These are phyloP conservation scores for Erodium texanum DNA, from an alignment of 441 rosid species.

Conservation along the genomic window DNA sequence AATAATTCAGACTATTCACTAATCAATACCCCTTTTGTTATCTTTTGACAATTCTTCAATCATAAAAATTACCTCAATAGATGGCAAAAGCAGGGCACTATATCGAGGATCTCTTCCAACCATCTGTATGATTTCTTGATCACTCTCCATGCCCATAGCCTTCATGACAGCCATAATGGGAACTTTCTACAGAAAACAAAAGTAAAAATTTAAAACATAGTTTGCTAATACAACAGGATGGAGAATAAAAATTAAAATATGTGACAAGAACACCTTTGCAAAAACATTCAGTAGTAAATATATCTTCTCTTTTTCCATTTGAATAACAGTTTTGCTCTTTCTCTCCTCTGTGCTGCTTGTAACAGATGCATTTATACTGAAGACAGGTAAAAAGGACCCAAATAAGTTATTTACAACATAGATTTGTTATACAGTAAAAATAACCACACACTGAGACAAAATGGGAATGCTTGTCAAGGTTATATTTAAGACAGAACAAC, in stretches of 20 bases:
- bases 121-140: slow-evolving; percentile 93
- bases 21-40: neutral
- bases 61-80: slow-evolving; percentile 59
- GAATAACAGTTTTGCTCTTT: slow-evolving; percentile 84
- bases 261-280: slow-evolving; percentile 39
- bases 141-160: slow-evolving; percentile 98
- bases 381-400: slow-evolving; percentile 12
- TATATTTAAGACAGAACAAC: neutral
- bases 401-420: neutral
- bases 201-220: neutral
- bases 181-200: slow-evolving; percentile 32
- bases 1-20: neutral
- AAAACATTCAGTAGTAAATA: slow-evolving; percentile 63
- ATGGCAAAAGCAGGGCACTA: slow-evolving; percentile 64
- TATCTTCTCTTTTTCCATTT: slow-evolving; percentile 81
- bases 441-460: neutral
- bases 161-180: slow-evolving; percentile 84
- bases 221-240: neutral
- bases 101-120: slow-evolving; percentile 93
- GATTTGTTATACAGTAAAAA: neutral
- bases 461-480: neutral
- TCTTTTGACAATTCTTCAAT: neutral
- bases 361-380: slow-evolving; percentile 85
- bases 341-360: slow-evolving; percentile 80
- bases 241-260: neutral